Conservation (phyloP, 2,329 filamentous ascomycete species). For the Xylariaceae sp. region DNA sequence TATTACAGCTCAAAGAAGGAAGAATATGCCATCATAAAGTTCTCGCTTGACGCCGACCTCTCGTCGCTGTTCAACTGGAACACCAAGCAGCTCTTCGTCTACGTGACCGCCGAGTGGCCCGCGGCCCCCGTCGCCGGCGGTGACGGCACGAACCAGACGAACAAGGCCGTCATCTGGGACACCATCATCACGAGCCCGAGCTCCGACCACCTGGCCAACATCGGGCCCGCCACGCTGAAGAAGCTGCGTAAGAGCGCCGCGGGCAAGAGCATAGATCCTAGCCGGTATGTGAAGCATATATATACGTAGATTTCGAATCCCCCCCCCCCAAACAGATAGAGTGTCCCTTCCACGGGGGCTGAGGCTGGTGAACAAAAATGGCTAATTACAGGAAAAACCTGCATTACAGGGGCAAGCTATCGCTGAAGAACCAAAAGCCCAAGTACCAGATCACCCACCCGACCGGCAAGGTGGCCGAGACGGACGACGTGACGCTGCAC, state of each 20-base stretch:
- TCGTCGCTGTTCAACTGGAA: constrained; percentile 97
- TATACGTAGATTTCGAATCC: too few species aligned
- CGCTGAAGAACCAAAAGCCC: constrained; percentile 82
- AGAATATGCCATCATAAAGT: constrained; percentile 93
- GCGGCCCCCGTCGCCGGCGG: constrained; percentile 33
- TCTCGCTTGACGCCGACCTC: constrained; percentile 91
- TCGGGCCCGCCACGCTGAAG: constrained; percentile 64
- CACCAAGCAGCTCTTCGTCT: constrained; percentile 97
- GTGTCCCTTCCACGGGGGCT: too few species aligned
- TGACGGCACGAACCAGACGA: constrained; percentile 51
- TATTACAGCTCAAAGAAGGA: constrained; percentile 94
- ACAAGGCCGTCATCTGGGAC: constrained; percentile 94
- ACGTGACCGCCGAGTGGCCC: constrained; percentile 82
- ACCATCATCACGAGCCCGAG: constrained; percentile 81
- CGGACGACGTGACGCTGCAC: constrained; percentile 75
- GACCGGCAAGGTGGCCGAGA: constrained; percentile 75
- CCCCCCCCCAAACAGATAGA: too few species aligned
- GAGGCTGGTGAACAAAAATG: not conserved
- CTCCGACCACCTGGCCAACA: constrained; percentile 66
- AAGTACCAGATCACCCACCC: constrained; percentile 99
- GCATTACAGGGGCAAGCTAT: constrained; percentile 68
- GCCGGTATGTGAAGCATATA: constrained; percentile 49
- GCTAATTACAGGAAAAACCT: constrained; percentile 22
- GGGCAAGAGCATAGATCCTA: constrained; percentile 66
- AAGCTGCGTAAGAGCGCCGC: constrained; percentile 65